Percentiles rank a stretch among this genome's conserved stretches.
These are phyloP conservation scores for Piper betle DNA, from an alignment of 164 flowering plant species.

Conservation along the genomic window DNA sequence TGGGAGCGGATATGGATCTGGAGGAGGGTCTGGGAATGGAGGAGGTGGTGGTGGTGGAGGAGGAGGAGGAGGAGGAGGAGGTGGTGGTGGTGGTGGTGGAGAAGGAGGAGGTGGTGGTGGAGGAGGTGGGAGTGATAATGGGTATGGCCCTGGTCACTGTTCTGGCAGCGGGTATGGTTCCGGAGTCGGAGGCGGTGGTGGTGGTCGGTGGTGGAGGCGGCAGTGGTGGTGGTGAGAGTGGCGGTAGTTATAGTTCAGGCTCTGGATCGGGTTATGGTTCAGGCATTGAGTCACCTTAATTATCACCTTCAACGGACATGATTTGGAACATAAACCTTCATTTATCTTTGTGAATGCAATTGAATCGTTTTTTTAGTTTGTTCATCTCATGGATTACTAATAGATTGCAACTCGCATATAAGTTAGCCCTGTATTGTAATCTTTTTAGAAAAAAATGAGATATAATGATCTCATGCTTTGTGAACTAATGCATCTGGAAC, in stretches of 20 bases:
- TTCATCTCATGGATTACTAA: too few relatives aligned
- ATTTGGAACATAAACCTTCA: too few relatives aligned
- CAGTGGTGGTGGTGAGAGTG: neutral
- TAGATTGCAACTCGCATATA: too few relatives aligned
- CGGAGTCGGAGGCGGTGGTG: conserved; percentile 7
- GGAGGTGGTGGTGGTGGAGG: conserved; percentile 16
- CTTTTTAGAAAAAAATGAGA: too few relatives aligned
- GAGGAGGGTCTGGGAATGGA: conserved; percentile 1
- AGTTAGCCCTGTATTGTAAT: too few relatives aligned
- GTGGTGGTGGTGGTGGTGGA: conserved; percentile 9
- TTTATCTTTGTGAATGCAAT: too few relatives aligned
- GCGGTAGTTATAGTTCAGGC: neutral
- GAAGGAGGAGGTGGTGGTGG: conserved; percentile 8
- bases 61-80: conserved; percentile 21
- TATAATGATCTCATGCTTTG: too few relatives aligned
- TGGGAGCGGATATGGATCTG: conserved; percentile 3
- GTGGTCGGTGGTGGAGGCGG: conserved; percentile 14
- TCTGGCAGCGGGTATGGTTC: conserved; percentile 12
- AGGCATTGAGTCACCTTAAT: neutral
- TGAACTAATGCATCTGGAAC: too few relatives aligned
- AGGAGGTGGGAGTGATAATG: conserved; percentile 11
- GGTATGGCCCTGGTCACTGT: conserved; percentile 7
- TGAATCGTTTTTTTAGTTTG: too few relatives aligned
- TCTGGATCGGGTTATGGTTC: conserved; percentile 4
- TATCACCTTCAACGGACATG: too few relatives aligned